Evolutionary conservation across 305 asterid species (phyloP).

Genomic region (Fraxinus sp.): DNA sequence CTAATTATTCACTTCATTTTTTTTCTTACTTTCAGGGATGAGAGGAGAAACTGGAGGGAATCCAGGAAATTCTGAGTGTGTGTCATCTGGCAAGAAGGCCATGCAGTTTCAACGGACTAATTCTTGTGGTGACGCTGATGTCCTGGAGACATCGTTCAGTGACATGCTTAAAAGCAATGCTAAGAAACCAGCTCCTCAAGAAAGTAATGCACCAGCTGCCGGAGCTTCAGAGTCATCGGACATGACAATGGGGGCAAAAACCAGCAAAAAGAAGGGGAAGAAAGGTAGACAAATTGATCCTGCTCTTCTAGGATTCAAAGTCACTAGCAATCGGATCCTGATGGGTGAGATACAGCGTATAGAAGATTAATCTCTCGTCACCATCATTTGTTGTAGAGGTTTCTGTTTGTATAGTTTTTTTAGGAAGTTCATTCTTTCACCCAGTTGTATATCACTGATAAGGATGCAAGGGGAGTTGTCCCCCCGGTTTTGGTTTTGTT

Average conservation of each 20-base stretch:
- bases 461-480: not conserved
- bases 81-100: slow-evolving; percentile 50
- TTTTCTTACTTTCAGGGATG: not conserved
- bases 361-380: slow-evolving; percentile 53
- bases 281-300: slow-evolving; percentile 96
- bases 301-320: slow-evolving; percentile 97
- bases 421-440: not conserved
- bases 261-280: slow-evolving; percentile 89
- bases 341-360: slow-evolving; percentile 96
- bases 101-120: slow-evolving; percentile 64
- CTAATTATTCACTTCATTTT: not conserved
- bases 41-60: slow-evolving; percentile 47
- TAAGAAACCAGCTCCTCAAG: slow-evolving; percentile 64
- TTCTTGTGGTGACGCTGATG: slow-evolving; percentile 78
- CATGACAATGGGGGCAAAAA: slow-evolving; percentile 43
- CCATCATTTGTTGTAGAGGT: not conserved
- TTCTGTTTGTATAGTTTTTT: not conserved
- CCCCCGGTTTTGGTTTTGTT: not conserved
- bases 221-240: slow-evolving; percentile 48
- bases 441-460: not conserved
- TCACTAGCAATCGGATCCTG: slow-evolving; percentile 94
- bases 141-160: slow-evolving; percentile 84
- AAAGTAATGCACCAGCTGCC: slow-evolving; percentile 31
- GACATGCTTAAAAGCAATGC: slow-evolving; percentile 92
- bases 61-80: slow-evolving; percentile 43